phyloP scores from a whole-genome alignment of 768 basidiomycete genomes.

The Chalciporus pseudorubinellus region DNA sequence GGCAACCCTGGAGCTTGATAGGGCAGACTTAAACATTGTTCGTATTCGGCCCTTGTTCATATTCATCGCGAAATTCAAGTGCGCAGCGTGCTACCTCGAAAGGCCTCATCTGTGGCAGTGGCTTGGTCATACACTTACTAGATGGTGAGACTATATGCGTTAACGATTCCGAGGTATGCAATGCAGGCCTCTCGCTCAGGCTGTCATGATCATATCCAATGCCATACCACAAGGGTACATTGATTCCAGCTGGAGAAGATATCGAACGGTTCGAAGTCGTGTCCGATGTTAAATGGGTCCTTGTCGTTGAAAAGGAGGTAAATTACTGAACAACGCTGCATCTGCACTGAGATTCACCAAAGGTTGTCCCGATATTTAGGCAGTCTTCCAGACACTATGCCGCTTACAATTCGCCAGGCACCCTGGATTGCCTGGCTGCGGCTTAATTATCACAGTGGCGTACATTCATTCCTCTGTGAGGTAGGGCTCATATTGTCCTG shows the following conservation, averaged over 20 bases:
- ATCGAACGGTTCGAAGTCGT: constrained; percentile 60
- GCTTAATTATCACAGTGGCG: constrained; percentile 74
- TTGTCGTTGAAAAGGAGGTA: constrained; percentile 95
- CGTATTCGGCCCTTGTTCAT: not conserved
- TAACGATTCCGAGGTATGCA: constrained; percentile 58
- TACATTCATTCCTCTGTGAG: not conserved
- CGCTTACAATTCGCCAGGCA: constrained; percentile 50
- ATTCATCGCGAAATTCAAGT: constrained; percentile 7
- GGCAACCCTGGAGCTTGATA: constrained; percentile 69
- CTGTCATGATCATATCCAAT: not conserved
- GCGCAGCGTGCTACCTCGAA: constrained; percentile 83
- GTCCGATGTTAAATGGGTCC: constrained; percentile 66
- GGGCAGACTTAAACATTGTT: constrained; percentile 82
- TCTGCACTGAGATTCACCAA: not conserved
- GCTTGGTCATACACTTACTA: constrained; percentile 54
- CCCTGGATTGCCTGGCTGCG: constrained; percentile 53
- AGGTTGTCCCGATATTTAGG: constrained; percentile 46
- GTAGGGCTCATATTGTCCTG: constrained; percentile 4
- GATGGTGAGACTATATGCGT: constrained; percentile 50
- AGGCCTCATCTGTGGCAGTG: constrained; percentile 76
- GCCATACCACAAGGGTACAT: constrained; percentile 52
- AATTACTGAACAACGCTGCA: constrained; percentile 5
- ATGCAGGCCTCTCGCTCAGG: too few relatives aligned
- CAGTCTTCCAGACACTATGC: constrained; percentile 89
- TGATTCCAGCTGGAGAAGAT: constrained; percentile 77